Percentiles rank a stretch among this genome's conserved stretches.
Evolutionary conservation across 2,329 filamentous ascomycete genomes (phyloP).

Genomic region (Neocatenulostroma microsporum): DNA sequence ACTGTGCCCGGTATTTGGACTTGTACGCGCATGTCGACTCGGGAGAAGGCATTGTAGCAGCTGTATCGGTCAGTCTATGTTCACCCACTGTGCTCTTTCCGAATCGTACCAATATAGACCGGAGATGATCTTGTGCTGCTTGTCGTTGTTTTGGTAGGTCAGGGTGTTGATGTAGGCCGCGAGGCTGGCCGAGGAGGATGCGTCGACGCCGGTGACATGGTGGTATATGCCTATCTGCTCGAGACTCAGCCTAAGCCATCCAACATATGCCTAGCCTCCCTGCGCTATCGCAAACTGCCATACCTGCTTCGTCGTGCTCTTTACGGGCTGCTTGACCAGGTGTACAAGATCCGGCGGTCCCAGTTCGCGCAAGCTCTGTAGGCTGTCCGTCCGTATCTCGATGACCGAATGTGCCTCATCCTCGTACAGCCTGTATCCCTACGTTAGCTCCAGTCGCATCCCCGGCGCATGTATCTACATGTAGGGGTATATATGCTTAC

Average conservation of each 20-base stretch:
- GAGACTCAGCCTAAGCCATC: conserved; percentile 14
- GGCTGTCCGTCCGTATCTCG: conserved; percentile 83
- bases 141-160: conserved; percentile 79
- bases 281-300: too few relatives aligned
- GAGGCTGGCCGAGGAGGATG: conserved; percentile 91
- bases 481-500: conserved; percentile 15
- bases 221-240: conserved; percentile 82
- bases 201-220: conserved; percentile 94
- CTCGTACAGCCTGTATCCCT: conserved; percentile 68
- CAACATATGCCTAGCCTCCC: too few relatives aligned
- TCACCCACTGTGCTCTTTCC: too few relatives aligned
- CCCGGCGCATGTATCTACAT: too few relatives aligned
- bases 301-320: conserved; percentile 50
- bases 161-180: conserved; percentile 98
- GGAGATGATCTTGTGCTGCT: conserved; percentile 81
- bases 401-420: conserved; percentile 86
- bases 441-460: background rate
- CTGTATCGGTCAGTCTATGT: conserved; percentile 35
- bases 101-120: conserved; percentile 86
- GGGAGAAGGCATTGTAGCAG: conserved; percentile 99
- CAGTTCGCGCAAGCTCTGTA: conserved; percentile 79
- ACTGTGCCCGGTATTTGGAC: conserved; percentile 95
- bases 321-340: conserved; percentile 68
- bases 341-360: conserved; percentile 95
- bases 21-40: conserved; percentile 96